Evolutionary conservation across 208 protist genomes (phyloP).

Genomic region (Tritrichomonas musculus): DNA sequence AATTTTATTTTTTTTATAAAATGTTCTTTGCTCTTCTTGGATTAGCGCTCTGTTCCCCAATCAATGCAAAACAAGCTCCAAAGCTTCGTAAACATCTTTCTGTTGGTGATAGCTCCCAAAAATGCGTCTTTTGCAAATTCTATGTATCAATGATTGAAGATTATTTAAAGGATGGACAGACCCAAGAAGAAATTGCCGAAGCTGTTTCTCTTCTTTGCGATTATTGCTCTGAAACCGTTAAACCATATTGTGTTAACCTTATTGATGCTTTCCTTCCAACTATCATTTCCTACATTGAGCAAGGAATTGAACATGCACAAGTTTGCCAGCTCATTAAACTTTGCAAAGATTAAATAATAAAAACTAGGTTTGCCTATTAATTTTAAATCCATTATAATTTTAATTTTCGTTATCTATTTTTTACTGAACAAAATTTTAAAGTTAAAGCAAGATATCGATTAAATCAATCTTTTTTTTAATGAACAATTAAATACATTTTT

Average conservation of each 20-base stretch:
- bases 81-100: not conserved
- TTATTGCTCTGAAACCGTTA: not conserved
- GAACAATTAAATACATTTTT: too few species aligned
- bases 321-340: not conserved
- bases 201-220: not conserved
- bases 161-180: not conserved
- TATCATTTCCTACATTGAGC: not conserved
- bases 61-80: too few species aligned
- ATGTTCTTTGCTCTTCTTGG: conserved; percentile 5
- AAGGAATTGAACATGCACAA: not conserved
- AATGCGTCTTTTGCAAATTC: not conserved
- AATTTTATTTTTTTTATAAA: not conserved
- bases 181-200: not conserved
- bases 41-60: not conserved
- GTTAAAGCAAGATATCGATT: too few species aligned
- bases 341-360: conserved; percentile 1
- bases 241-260: not conserved
- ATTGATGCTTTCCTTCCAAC: not conserved
- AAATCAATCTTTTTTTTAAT: too few species aligned
- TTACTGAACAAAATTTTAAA: too few species aligned
- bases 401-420: too few species aligned
- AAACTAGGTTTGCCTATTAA: too few species aligned
- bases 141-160: not conserved
- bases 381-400: too few species aligned
- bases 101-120: not conserved